Conservation (phyloP, 106 monocot species). For the Apostasia shenzhenica region DNA sequence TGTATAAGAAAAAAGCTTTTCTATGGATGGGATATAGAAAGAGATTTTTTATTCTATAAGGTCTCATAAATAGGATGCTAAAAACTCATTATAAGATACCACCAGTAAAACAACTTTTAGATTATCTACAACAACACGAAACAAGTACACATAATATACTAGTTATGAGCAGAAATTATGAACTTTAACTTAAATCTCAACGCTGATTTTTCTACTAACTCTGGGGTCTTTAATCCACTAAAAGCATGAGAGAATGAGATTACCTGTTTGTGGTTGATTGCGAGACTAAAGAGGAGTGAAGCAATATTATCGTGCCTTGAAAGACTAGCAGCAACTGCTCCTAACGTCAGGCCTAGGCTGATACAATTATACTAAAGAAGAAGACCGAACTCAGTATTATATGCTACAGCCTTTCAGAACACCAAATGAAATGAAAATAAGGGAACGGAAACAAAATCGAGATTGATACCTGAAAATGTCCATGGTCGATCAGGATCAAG, state of each 20-base stretch:
- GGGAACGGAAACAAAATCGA: background rate
- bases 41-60: no score
- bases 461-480: slow-evolving; percentile 72
- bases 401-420: background rate
- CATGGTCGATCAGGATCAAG: slow-evolving; percentile 86
- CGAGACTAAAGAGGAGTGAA: slow-evolving; percentile 72
- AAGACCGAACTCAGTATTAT: background rate
- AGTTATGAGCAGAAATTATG: no score
- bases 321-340: slow-evolving; percentile 65
- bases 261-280: slow-evolving; percentile 97
- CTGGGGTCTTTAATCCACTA: background rate
- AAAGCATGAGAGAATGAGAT: background rate
- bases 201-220: no score
- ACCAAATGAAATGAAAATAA: background rate
- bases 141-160: no score
- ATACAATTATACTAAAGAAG: slow-evolving; percentile 85
- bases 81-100: no score
- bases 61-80: no score
- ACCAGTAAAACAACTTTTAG: no score
- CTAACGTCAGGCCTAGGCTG: slow-evolving; percentile 82
- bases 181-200: no score
- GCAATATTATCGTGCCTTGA: slow-evolving; percentile 51
- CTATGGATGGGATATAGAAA: no score
- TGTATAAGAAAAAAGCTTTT: no score
- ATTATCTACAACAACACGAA: no score